Conservation (phyloP, 2,329 filamentous ascomycete species). For the Cladosporium sp. region DNA sequence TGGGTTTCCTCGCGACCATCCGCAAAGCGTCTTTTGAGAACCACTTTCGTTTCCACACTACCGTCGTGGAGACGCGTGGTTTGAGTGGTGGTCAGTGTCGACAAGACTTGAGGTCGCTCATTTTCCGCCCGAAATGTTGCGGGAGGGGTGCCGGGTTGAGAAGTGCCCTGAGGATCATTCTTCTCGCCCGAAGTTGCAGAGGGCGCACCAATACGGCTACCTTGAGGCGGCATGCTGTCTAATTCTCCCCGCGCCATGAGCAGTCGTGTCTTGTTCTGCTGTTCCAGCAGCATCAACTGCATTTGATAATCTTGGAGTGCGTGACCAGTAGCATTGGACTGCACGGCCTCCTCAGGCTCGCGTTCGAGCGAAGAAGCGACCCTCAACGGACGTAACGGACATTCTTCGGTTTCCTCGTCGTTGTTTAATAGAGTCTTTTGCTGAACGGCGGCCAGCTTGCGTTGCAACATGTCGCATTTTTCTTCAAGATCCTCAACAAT, state of each 20-base stretch:
- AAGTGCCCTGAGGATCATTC: conserved; percentile 9
- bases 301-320: conserved; percentile 84
- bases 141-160: not conserved
- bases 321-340: conserved; percentile 59
- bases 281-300: conserved; percentile 81
- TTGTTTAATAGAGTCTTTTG: too few species aligned
- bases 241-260: conserved; percentile 82
- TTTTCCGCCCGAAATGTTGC: not conserved
- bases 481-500: too few species aligned
- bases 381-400: too few species aligned
- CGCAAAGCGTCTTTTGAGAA: conserved; percentile 55
- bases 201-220: too few species aligned
- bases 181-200: not conserved
- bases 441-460: too few species aligned
- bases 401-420: too few species aligned
- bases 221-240: conserved; percentile 52
- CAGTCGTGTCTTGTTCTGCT: conserved; percentile 83
- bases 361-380: too few species aligned
- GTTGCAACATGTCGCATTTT: too few species aligned
- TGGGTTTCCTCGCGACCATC: conserved; percentile 58
- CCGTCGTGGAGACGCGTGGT: conserved; percentile 54
- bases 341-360: conserved; percentile 17
- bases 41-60: conserved; percentile 53
- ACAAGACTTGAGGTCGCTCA: conserved; percentile 39
- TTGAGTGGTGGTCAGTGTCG: conserved; percentile 55